Conservation (phyloP, 1,284 basidiomycete species). For the Tilletia setariae region DNA sequence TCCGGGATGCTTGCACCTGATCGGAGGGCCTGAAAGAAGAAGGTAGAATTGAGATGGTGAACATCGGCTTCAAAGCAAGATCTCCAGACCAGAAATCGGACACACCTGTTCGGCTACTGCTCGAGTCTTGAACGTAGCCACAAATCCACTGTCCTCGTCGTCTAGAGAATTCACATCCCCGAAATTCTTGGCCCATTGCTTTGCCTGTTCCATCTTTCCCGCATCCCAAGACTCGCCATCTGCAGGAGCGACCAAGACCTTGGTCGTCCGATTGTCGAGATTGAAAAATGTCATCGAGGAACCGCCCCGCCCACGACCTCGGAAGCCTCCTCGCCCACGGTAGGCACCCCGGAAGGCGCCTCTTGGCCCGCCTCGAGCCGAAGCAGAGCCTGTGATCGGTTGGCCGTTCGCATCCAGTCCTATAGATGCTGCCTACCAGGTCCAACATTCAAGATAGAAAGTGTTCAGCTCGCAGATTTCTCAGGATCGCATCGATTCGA, state of each 20-base stretch:
- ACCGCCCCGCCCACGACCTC: constrained; percentile 64
- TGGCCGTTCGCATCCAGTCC: constrained; percentile 63
- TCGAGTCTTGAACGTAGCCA: constrained; percentile 39
- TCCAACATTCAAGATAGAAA: not conserved
- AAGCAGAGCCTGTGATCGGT: constrained; percentile 21
- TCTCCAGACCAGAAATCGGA: not conserved
- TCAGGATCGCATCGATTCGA: not conserved
- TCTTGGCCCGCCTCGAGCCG: constrained; percentile 31
- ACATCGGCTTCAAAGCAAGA: not conserved
- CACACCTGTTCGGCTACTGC: constrained; percentile 32
- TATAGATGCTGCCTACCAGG: constrained; percentile 68
- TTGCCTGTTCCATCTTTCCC: constrained; percentile 62
- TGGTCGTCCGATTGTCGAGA: constrained; percentile 84
- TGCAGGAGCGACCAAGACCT: constrained; percentile 65
- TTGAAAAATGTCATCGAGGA: constrained; percentile 59
- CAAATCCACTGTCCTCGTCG: constrained; percentile 19
- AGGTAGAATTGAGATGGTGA: not conserved
- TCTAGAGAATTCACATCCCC: constrained; percentile 40
- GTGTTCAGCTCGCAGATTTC: not conserved
- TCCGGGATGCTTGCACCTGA: constrained; percentile 39
- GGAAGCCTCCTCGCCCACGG: constrained; percentile 51
- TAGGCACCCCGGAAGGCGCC: constrained; percentile 50
- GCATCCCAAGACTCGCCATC: constrained; percentile 56
- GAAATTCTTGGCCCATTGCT: constrained; percentile 70
- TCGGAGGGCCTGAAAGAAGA: constrained; percentile 30